Percentiles rank a stretch among this genome's conserved stretches.
phyloP scores from a whole-genome alignment of 306 rosid genomes.

The Mimosa pudica region DNA sequence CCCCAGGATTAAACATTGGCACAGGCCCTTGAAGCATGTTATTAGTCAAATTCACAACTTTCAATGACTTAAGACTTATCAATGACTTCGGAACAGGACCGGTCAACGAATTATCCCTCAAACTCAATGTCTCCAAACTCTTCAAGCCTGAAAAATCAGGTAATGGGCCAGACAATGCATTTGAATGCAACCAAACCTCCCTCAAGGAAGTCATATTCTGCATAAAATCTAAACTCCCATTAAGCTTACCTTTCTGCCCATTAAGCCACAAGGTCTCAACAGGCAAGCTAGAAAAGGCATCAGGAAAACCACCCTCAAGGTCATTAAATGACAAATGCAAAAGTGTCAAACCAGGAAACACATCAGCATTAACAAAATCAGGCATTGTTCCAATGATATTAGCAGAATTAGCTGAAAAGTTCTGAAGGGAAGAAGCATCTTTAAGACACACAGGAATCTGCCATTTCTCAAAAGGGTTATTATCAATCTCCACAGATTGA shows the following conservation, averaged over 20 bases:
- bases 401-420: slow-evolving; percentile 78
- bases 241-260: slow-evolving; percentile 65
- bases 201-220: slow-evolving; percentile 70
- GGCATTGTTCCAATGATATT: slow-evolving; percentile 67
- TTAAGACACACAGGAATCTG: slow-evolving; percentile 57
- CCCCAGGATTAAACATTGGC: slow-evolving; percentile 57
- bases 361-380: slow-evolving; percentile 48
- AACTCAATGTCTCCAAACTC: slow-evolving; percentile 53
- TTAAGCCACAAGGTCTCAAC: slow-evolving; percentile 80
- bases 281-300: slow-evolving; percentile 49
- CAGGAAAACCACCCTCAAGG: slow-evolving; percentile 66
- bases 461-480: slow-evolving; percentile 75
- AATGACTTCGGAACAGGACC: slow-evolving; percentile 75
- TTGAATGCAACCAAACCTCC: slow-evolving; percentile 79
- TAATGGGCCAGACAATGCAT: slow-evolving; percentile 67
- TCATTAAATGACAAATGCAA: slow-evolving; percentile 74
- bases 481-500: slow-evolving; percentile 59
- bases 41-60: slow-evolving; percentile 72
- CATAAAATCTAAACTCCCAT: slow-evolving; percentile 56
- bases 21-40: slow-evolving; percentile 70
- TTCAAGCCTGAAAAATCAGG: slow-evolving; percentile 67
- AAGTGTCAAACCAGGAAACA: slow-evolving; percentile 53
- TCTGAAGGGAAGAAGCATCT: slow-evolving; percentile 60
- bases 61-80: slow-evolving; percentile 51
- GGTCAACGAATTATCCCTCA: slow-evolving; percentile 75